phyloP scores from a whole-genome alignment of 495 filamentous ascomycete species.

The Penicillium verhagenii region DNA sequence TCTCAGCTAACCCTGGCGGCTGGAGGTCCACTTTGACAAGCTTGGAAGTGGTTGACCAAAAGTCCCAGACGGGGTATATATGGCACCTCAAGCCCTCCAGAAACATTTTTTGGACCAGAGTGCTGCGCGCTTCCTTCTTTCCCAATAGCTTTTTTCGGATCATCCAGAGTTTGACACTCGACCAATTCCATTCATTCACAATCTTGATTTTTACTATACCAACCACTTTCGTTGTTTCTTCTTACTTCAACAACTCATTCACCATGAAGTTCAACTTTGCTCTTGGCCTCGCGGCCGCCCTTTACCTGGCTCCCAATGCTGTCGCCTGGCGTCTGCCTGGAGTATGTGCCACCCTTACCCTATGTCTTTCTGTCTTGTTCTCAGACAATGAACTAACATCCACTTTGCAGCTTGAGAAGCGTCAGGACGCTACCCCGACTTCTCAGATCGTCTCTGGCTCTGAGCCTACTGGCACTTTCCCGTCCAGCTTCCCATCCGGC shows the following conservation, averaged over 20 bases:
- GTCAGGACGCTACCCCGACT: conserved; percentile 13
- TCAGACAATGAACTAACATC: neutral
- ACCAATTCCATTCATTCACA: conserved; percentile 16
- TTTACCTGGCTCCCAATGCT: conserved; percentile 24
- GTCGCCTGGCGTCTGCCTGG: conserved; percentile 17
- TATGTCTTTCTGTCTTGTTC: neutral
- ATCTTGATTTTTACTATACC: neutral
- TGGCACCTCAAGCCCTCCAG: conserved; percentile 1
- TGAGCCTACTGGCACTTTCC: neutral
- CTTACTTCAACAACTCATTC: conserved; percentile 10
- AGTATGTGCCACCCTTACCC: neutral
- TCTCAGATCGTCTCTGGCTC: conserved; percentile 1
- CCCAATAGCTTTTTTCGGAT: conserved; percentile 15
- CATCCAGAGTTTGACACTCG: conserved; percentile 17
- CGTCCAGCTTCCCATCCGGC: neutral
- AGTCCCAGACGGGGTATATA: conserved; percentile 15
- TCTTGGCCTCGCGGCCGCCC: conserved; percentile 28
- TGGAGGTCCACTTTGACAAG: neutral
- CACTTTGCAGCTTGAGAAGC: conserved; percentile 3
- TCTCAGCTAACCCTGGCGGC: conserved; percentile 7
- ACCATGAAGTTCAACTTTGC: conserved; percentile 36
- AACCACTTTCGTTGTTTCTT: conserved; percentile 1
- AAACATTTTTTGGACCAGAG: conserved; percentile 15
- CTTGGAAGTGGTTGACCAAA: neutral
- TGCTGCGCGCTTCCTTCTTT: conserved; percentile 31